Conservation (phyloP, 352 stramenopile genomes). For the Globisporangium megalacanthum region DNA sequence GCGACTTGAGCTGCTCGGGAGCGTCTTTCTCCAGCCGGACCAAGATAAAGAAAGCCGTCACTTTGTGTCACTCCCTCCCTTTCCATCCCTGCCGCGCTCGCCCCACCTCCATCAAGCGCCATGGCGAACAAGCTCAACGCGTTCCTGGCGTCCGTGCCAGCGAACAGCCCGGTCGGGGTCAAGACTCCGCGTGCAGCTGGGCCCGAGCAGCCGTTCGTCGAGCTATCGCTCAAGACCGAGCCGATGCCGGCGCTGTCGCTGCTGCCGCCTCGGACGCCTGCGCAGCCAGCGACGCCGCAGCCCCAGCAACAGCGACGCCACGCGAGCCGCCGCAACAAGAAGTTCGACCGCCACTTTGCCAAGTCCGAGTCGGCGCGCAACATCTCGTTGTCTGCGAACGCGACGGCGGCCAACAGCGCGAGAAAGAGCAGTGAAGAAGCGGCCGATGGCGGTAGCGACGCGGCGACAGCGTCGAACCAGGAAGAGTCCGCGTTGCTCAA, state of each 20-base stretch:
- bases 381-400: constrained; percentile 14
- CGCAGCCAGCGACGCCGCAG: constrained; percentile 41
- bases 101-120: not conserved
- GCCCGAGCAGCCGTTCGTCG: constrained; percentile 15
- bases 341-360: constrained; percentile 20
- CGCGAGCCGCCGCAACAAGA: constrained; percentile 17
- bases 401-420: constrained; percentile 23
- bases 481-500: constrained; percentile 16
- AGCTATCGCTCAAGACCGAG: constrained; percentile 19
- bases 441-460: constrained; percentile 16
- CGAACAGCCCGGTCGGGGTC: constrained; percentile 35
- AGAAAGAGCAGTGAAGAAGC: not conserved
- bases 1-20: too few relatives aligned
- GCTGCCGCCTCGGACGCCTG: constrained; percentile 2
- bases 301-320: constrained; percentile 26
- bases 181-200: not conserved
- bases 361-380: constrained; percentile 18
- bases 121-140: constrained; percentile 73
- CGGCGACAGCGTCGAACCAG: constrained; percentile 23
- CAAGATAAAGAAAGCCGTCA: too few relatives aligned
- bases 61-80: not conserved
- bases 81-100: not conserved
- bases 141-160: constrained; percentile 64
- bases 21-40: too few relatives aligned
- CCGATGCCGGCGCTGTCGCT: not conserved